These are phyloP conservation scores for Solanum clarkiae DNA, from an alignment of 257 asterid species.

Conservation along the genomic window DNA sequence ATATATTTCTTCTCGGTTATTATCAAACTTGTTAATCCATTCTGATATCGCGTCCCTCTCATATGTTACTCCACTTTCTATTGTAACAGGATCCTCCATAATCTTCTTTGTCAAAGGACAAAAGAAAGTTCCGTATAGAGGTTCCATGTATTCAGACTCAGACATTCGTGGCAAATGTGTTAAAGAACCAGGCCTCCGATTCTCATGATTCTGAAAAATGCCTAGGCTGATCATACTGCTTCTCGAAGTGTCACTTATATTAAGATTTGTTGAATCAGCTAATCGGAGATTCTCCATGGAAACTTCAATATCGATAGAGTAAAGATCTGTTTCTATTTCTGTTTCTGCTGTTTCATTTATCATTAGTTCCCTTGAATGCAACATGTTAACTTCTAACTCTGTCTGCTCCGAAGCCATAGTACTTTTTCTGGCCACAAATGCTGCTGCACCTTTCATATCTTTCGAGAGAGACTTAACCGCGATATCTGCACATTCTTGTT, in stretches of 20 bases:
- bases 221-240: constrained; percentile 2
- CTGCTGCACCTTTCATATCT: constrained; percentile 39
- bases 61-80: constrained; percentile 65
- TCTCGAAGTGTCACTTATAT: constrained; percentile 13
- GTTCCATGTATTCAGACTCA: constrained; percentile 42
- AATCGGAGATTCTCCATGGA: constrained; percentile 20
- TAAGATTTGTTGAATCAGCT: constrained; percentile 12
- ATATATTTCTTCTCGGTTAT: constrained; percentile 18
- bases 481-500: constrained; percentile 30
- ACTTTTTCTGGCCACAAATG: constrained; percentile 10
- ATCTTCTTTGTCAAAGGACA: constrained; percentile 60
- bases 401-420: not conserved
- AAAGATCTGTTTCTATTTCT: constrained; percentile 44
- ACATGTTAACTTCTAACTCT: not conserved
- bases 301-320: constrained; percentile 35
- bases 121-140: constrained; percentile 55
- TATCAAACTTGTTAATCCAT: constrained; percentile 29
- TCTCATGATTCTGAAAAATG: not conserved
- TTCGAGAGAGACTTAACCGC: constrained; percentile 48
- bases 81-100: constrained; percentile 74
- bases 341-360: constrained; percentile 6
- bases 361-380: not conserved
- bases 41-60: constrained; percentile 45
- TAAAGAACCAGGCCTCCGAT: constrained; percentile 14
- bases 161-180: constrained; percentile 24